Evolutionary conservation across 208 protist species (phyloP).

Genomic region (Acanthamoeba royreba): DNA sequence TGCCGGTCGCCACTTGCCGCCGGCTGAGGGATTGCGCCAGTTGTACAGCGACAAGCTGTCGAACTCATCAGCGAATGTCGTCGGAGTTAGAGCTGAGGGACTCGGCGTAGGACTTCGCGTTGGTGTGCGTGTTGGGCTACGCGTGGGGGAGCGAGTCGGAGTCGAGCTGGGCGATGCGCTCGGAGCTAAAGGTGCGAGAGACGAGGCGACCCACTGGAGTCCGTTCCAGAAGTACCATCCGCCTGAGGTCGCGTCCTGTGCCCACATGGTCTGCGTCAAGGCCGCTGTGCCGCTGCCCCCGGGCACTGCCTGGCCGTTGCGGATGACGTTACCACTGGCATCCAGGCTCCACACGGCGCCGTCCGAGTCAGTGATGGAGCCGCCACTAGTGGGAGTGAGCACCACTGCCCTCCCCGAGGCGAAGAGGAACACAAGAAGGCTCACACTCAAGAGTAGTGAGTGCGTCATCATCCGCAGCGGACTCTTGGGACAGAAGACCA

Average conservation of each 20-base stretch:
- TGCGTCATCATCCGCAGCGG: too few species aligned
- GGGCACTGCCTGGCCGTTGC: background rate
- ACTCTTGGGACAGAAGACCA: too few species aligned
- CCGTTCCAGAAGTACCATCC: background rate
- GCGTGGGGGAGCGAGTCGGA: background rate
- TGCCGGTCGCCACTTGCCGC: background rate
- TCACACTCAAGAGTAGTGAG: too few species aligned
- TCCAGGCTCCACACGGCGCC: background rate
- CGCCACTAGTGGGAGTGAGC: background rate
- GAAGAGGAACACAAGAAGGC: too few species aligned
- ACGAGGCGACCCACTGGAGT: background rate
- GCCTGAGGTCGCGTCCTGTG: background rate
- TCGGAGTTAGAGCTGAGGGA: background rate
- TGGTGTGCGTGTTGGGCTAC: background rate
- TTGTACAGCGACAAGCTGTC: background rate
- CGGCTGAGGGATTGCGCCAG: background rate
- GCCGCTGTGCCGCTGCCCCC: background rate
- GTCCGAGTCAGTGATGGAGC: background rate
- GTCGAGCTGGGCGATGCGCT: background rate
- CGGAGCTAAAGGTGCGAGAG: background rate
- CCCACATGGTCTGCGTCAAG: background rate
- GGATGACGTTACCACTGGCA: background rate
- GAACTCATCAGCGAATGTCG: background rate
- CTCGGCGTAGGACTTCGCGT: background rate
- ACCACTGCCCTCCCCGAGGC: too few species aligned